Evolutionary conservation across 805 yeast genomes (phyloP).

Genomic region (Komagataella ulmi): DNA sequence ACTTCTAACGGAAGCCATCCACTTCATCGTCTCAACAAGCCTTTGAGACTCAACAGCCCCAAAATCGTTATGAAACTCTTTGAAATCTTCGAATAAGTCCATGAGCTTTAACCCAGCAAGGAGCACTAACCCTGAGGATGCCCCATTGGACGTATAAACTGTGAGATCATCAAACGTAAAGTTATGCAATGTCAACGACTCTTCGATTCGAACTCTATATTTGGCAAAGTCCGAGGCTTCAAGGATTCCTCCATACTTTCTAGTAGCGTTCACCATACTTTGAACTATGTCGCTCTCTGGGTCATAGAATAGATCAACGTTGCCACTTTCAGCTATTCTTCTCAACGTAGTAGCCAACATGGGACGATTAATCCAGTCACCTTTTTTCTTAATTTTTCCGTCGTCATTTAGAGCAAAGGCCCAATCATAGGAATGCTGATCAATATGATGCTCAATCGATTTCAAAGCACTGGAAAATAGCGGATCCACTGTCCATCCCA

Average conservation of each 20-base stretch:
- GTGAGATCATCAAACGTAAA: conserved; percentile 13
- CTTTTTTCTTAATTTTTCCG: conserved; percentile 24
- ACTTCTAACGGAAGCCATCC: conserved; percentile 84
- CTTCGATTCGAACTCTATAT: conserved; percentile 39
- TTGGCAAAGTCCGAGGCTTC: conserved; percentile 48
- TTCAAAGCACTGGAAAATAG: conserved; percentile 29
- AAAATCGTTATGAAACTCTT: conserved; percentile 23
- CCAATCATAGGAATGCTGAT: conserved; percentile 34
- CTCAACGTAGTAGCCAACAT: conserved; percentile 54
- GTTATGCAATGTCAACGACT: conserved; percentile 26
- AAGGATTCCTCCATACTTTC: conserved; percentile 54
- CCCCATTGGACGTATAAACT: conserved; percentile 52
- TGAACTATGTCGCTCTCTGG: conserved; percentile 65
- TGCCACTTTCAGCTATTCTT: conserved; percentile 63
- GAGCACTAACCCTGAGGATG: conserved; percentile 77
- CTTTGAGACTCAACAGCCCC: conserved; percentile 43
- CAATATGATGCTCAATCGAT: conserved; percentile 18
- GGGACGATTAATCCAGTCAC: conserved; percentile 51
- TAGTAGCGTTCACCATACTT: conserved; percentile 35
- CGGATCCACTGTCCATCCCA: conserved; percentile 48
- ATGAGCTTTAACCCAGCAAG: conserved; percentile 61
- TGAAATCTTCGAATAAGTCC: conserved; percentile 26
- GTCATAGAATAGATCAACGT: conserved; percentile 69
- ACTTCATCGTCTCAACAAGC: conserved; percentile 78
- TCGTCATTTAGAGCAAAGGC: conserved; percentile 30